Evolutionary conservation across 129 eudicot genomes (phyloP).

Genomic region (Arctium lappa): DNA sequence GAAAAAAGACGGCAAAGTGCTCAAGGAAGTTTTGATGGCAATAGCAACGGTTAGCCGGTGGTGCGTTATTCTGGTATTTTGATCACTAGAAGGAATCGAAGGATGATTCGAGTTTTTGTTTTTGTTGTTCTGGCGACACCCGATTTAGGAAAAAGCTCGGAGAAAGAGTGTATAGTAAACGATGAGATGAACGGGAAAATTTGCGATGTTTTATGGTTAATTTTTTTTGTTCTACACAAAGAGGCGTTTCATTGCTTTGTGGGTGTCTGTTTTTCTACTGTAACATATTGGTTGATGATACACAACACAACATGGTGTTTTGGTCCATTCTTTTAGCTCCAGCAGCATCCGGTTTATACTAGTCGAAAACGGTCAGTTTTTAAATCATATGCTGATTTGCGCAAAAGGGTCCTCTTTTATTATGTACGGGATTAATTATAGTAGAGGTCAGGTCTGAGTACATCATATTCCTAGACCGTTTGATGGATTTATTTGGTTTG

Average conservation of each 20-base stretch:
- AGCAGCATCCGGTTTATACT: background rate
- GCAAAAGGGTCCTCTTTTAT: background rate
- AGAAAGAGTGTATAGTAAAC: slow-evolving; percentile 29
- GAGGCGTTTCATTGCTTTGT: slow-evolving; percentile 24
- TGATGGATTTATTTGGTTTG: background rate
- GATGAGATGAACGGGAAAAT: slow-evolving; percentile 30
- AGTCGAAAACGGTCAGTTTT: background rate
- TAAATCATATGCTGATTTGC: background rate
- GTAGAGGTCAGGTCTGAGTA: background rate
- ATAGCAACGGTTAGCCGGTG: slow-evolving; percentile 23
- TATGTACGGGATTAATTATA: background rate
- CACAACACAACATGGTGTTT: background rate
- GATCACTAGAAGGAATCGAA: background rate
- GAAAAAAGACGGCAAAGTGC: slow-evolving; percentile 75
- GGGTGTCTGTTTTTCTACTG: slow-evolving; percentile 7
- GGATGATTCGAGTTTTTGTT: background rate
- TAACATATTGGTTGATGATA: slow-evolving; percentile 18
- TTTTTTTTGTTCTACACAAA: slow-evolving; percentile 10
- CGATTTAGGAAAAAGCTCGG: slow-evolving; percentile 13
- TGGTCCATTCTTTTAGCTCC: background rate
- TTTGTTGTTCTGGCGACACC: slow-evolving; percentile 1
- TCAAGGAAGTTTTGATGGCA: slow-evolving; percentile 69
- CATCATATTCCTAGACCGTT: background rate
- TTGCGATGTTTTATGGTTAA: slow-evolving; percentile 19
- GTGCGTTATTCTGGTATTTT: background rate